Percentiles rank a stretch among this genome's conserved stretches.
phyloP scores from a whole-genome alignment of 371 early-diverging fungal genomes.

The Mortierella sp. region DNA sequence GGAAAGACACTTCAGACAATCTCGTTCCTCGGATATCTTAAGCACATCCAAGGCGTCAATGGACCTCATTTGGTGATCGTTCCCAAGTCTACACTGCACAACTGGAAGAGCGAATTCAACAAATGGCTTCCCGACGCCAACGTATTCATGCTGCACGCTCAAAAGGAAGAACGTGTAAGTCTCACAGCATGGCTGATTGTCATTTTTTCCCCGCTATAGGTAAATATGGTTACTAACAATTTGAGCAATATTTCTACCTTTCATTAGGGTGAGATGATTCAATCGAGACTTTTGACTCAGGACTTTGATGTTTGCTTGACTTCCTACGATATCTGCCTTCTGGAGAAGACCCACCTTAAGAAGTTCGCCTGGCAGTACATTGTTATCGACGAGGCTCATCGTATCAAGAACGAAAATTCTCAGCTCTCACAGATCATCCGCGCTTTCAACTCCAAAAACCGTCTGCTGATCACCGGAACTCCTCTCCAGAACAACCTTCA shows the following conservation, averaged over 20 bases:
- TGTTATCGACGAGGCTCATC: slow-evolving; percentile 99
- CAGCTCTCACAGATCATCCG: slow-evolving; percentile 94
- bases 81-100: slow-evolving; percentile 98
- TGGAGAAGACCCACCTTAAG: slow-evolving; percentile 89
- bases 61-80: slow-evolving; percentile 98
- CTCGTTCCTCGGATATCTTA: slow-evolving; percentile 95
- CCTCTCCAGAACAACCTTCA: slow-evolving; percentile 99
- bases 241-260: not conserved
- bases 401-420: slow-evolving; percentile 99
- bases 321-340: slow-evolving; percentile 97
- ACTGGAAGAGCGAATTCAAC: slow-evolving; percentile 97
- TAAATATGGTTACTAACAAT: not conserved
- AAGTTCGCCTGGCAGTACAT: slow-evolving; percentile 95
- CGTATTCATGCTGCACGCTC: slow-evolving; percentile 95
- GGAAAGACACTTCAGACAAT: slow-evolving; percentile 99
- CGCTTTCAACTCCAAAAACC: slow-evolving; percentile 88
- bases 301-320: slow-evolving; percentile 98
- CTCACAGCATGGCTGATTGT: not conserved
- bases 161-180: slow-evolving; percentile 88
- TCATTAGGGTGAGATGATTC: slow-evolving; percentile 68
- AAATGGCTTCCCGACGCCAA: slow-evolving; percentile 96
- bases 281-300: slow-evolving; percentile 67
- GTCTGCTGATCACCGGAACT: slow-evolving; percentile 98
- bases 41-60: slow-evolving; percentile 79
- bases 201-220: not conserved